These are phyloP conservation scores for Oleoguttula mirabilis DNA, from an alignment of 495 filamentous ascomycete species.

Conservation along the genomic window DNA sequence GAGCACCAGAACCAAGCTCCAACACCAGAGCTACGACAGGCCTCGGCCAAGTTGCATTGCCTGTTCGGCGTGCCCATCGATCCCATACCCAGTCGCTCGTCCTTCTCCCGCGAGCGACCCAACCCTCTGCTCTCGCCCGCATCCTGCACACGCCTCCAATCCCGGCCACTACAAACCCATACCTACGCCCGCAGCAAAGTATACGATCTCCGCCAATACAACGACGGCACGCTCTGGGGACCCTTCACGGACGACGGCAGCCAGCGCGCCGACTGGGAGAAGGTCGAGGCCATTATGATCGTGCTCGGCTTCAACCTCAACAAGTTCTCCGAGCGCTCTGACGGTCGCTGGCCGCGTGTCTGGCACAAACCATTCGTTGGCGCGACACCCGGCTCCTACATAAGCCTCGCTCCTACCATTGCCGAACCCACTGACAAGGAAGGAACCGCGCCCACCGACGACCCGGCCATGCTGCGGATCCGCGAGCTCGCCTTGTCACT, in stretches of 20 bases:
- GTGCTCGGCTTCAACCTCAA: conserved; percentile 45
- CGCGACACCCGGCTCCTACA: conserved; percentile 29
- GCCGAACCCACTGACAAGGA: background rate
- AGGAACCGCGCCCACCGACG: background rate
- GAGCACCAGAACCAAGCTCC: conserved; percentile 15
- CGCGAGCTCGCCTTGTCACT: conserved; percentile 26
- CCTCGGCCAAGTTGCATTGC: conserved; percentile 50
- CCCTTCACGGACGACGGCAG: conserved; percentile 46
- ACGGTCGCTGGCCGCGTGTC: conserved; percentile 32
- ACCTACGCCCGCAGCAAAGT: conserved; percentile 48
- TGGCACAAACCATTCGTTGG: conserved; percentile 46
- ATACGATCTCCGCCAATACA: conserved; percentile 55
- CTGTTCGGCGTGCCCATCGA: conserved; percentile 44
- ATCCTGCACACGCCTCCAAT: conserved; percentile 7
- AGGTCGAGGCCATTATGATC: conserved; percentile 52
- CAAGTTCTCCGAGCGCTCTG: conserved; percentile 33
- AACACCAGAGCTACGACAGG: conserved; percentile 34
- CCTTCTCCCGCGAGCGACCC: background rate
- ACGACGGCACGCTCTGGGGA: conserved; percentile 43
- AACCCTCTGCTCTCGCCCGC: conserved; percentile 3
- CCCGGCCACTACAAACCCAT: conserved; percentile 27
- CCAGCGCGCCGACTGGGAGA: conserved; percentile 54
- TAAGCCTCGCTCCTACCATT: background rate
- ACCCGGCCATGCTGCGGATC: conserved; percentile 1
- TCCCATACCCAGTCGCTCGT: conserved; percentile 21